Evolutionary conservation across 768 basidiomycete species (phyloP).

Genomic region (Royoungia palumana): DNA sequence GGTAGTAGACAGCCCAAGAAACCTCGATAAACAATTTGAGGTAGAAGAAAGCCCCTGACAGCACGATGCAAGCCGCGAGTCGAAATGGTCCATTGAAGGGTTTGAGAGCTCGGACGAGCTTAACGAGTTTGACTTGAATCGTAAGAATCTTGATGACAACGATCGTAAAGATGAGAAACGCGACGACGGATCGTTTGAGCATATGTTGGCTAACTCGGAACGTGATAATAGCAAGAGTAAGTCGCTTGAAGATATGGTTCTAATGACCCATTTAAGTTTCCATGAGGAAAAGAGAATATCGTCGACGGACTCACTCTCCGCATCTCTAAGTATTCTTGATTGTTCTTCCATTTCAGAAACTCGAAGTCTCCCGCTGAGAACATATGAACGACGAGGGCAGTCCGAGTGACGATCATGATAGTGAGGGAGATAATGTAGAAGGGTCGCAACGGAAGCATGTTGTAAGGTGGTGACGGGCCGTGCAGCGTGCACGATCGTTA

Average conservation of each 20-base stretch:
- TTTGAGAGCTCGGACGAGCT: constrained; percentile 23
- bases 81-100: constrained; percentile 26
- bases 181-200: constrained; percentile 28
- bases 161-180: constrained; percentile 30
- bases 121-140: constrained; percentile 30
- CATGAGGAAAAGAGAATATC: not conserved
- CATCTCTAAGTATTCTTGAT: constrained; percentile 17
- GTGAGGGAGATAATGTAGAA: constrained; percentile 13
- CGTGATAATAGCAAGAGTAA: constrained; percentile 25
- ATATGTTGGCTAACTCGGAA: constrained; percentile 28
- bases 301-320: constrained; percentile 15
- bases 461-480: not conserved
- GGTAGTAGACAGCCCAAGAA: constrained; percentile 26
- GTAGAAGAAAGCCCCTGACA: constrained; percentile 28
- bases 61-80: constrained; percentile 21
- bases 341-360: constrained; percentile 12
- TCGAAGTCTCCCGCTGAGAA: constrained; percentile 20
- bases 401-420: constrained; percentile 21
- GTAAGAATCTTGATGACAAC: constrained; percentile 28
- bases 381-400: constrained; percentile 16
- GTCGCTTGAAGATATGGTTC: constrained; percentile 22
- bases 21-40: constrained; percentile 26
- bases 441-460: constrained; percentile 15
- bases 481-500: not conserved
- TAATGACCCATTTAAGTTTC: not conserved